phyloP scores from a whole-genome alignment of 768 basidiomycete genomes.

The Coprinopsis marcescibilis region DNA sequence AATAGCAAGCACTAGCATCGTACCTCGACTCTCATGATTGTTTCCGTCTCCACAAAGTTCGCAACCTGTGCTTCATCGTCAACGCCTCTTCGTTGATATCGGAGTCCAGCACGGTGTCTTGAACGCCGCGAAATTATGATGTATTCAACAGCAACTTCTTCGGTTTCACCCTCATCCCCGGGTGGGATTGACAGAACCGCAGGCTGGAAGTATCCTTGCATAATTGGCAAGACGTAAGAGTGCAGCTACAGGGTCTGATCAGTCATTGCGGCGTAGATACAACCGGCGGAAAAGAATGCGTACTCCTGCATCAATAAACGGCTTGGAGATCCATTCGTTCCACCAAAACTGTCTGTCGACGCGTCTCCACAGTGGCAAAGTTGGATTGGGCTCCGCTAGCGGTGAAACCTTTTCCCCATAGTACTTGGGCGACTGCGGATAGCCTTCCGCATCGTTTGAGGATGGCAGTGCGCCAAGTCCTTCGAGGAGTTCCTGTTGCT shows the following conservation, averaged over 20 bases:
- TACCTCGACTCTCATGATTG: conserved; percentile 79
- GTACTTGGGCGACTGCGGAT: conserved; percentile 18
- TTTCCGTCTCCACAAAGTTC: conserved; percentile 95
- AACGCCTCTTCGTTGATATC: conserved; percentile 92
- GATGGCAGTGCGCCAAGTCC: conserved; percentile 50
- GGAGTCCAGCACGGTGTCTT: conserved; percentile 82
- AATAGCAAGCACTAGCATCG: conserved; percentile 12
- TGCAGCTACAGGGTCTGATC: conserved; percentile 48
- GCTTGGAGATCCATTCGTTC: conserved; percentile 85
- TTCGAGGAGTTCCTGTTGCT: conserved; percentile 52
- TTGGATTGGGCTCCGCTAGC: conserved; percentile 66
- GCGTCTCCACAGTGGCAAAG: conserved; percentile 85
- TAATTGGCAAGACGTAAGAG: conserved; percentile 81
- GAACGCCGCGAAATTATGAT: conserved; percentile 82
- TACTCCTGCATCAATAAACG: conserved; percentile 86
- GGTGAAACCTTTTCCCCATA: conserved; percentile 39
- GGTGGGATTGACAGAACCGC: conserved; percentile 57
- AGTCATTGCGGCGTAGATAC: not conserved
- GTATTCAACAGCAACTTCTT: conserved; percentile 63
- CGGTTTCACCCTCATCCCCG: conserved; percentile 20
- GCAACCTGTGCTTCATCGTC: conserved; percentile 92
- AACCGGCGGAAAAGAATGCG: conserved; percentile 18
- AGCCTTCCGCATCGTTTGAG: conserved; percentile 19
- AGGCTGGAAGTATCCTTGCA: conserved; percentile 89
- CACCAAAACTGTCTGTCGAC: conserved; percentile 93